Base-by-base conservation (phyloP, 345 rosid species). In the Syzygium grande region DNA sequence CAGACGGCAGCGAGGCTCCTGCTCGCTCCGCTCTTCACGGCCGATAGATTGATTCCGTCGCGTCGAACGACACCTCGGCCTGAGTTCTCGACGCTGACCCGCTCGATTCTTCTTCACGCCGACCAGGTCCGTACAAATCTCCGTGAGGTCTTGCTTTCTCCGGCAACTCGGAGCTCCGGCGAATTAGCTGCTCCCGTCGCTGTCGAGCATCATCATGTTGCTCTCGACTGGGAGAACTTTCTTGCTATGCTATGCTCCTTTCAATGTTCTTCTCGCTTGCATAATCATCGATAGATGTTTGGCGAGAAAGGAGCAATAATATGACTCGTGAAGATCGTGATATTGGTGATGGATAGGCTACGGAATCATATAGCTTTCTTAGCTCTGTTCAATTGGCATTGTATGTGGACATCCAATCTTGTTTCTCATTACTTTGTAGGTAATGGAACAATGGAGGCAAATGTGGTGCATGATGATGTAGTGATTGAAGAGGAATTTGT, bases 401-500 rank as follows among this genome's bases (percentile, higher is more conserved):
- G 80, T 38, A 0, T 0, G 19, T 38, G 80, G 80, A 17, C 43
- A 0, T 38, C 80, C 80, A 73, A 41, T 73, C 79, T 73, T 73
- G 80, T 73, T 73, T 65, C 9, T 17, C 80, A 34, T 73, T 73
- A 49, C 23, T 34, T 34, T 19, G 49, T 19, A 73, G 80, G 80
- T 38, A 41, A 9, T 86, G 87, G 29, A 89, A 86, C 14, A n/a
- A 94, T 92, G 92, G 93, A 93, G 53, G 91, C 89, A 46, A 90
- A 85, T 68, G 78, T 85, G 29, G 84, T 22, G 78, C 87, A 19
- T 21, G 84, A 54, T 54, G 86, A 16, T 58, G 87, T 85, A 23
- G 85, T 87, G 84, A 89, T 87, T 38, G 94, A 90, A 58, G 94
- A 91, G 87, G 96, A 93, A 88, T 92, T 90, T 85, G 90, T 93